Percentiles rank a stretch among this genome's conserved stretches.
phyloP scores from a whole-genome alignment of 306 rosid genomes.

The Dryas alaskensis region DNA sequence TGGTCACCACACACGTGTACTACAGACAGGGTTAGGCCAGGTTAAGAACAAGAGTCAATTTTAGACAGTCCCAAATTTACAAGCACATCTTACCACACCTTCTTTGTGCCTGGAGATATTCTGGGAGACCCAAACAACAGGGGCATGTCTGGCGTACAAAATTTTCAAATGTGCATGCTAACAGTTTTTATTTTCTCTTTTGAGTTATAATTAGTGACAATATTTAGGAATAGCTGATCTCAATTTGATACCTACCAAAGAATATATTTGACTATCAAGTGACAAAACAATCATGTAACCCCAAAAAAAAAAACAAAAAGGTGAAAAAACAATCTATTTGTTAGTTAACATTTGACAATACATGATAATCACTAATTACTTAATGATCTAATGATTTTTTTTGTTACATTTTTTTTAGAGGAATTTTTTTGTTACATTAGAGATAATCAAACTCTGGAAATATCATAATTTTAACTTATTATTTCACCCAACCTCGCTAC shows the following conservation, averaged over 20 bases:
- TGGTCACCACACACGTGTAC: constrained; percentile 19
- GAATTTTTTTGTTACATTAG: no score
- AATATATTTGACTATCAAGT: no score
- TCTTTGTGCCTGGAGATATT: constrained; percentile 7
- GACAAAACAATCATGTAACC: no score
- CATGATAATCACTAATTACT: no score
- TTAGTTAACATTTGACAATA: no score
- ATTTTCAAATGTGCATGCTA: neutral
- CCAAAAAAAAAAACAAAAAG: no score
- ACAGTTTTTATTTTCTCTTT: neutral
- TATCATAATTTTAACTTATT: no score
- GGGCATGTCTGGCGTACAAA: constrained; percentile 17
- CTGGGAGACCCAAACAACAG: constrained; percentile 11
- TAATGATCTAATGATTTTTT: no score
- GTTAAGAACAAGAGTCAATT: neutral
- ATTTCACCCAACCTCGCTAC: no score
- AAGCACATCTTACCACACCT: constrained; percentile 13
- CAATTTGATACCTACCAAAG: neutral
- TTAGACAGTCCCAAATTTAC: neutral
- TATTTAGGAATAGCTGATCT: neutral
- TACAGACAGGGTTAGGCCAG: neutral
- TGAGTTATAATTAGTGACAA: neutral
- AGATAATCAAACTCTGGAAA: no score
- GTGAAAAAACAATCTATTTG: no score
- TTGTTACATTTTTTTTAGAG: no score